Evolutionary conservation across 73 alveolate genomes (phyloP), one percentile per base, ranked within the genome.

Genomic region (Tetrahymena elliotti): DNA sequence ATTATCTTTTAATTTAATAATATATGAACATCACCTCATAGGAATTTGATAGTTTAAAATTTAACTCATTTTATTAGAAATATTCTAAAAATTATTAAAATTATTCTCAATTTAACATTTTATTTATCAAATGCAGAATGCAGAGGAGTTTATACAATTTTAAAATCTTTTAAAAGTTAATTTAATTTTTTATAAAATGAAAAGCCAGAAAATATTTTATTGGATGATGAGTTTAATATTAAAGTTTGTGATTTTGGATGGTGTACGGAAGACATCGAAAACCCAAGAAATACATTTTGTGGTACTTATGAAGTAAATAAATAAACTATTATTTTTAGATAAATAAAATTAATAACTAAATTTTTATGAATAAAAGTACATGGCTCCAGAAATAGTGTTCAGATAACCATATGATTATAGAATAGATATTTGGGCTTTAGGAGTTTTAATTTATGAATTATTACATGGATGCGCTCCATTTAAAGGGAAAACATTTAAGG

Each of bases 401-500:
- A 98, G 97, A 93, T 95, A 95, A 93, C 96, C 94, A 33, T 97
- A 97, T 96, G 99, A 97, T 92, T 96, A 88, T 93, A 95, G 96
- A 4, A 97, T 97, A 84, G 99, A 97, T 93, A 96, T 97, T 24
- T 97, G 99, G 99, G 94, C 98, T 88, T 94, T 97, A 22, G 99
- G 99, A 10, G 98, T 97, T 33, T 92, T 97, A 53, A 82, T 97
- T 83, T 97, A 97, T 95, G 99, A 97, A 95, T 96, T 97, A 96
- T 84, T 97, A 4, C 99, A 97, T 94, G 98, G 99, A n/a, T 97
- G 95, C 94, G 97, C 99, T 37, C 99, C 99, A 47, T 97, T 97
- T 92, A 96, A 97, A 82, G 98, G 98, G 8, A 93, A 96, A 93
- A 93, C 94, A 83, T 96, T 96, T 94, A 96, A 96, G 37, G 99